Evolutionary conservation across 1,139 yeast genomes (phyloP), one percentile per base, ranked within the genome.

Genomic region (Yamadazyma trypodendri): DNA sequence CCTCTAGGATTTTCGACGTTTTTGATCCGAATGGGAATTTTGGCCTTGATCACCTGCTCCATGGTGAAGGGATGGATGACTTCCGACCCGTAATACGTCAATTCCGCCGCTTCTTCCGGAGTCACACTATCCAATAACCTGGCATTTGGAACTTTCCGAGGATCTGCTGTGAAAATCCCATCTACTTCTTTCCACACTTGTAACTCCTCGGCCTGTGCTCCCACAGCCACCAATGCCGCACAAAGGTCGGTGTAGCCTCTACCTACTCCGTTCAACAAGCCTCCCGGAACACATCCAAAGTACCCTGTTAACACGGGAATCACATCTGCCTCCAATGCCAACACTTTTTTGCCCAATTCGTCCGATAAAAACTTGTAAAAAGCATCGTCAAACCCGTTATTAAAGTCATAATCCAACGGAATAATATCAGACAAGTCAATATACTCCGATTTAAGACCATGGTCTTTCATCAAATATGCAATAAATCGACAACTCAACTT

Each of bases 121-220:
- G 98, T 92, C 46, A 92, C 96, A 42, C 89, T 79, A 42, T 82
- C 80, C 47, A 92, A 69, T 35, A 92, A 68, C 51, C 96, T 75
- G 3, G 98, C 98, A 41, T 79, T 81, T 17, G 94, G 85, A 18
- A 92, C 98, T 55, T 92, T 92, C 45, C 98, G 73, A 23, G 98
- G 98, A 59, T 92, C 98, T 2, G 98, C 98, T 0, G 98, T 90
- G 68, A 92, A 92, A 32, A 92, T 92, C 50, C 98, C 98, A 60
- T 92, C 98, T 36, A 92, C 98, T 68, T 92, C 98, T 56, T 92
- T 92, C 98, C 98, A 92, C 35, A 92, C 87, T 65, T 92, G 98
- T 40, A 92, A 71, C 63, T 92, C 98, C 34, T 88, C 95, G 1
- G 97, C 97, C 49, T 75, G 79, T 37, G 84, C 63, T 1, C 97